Evolutionary conservation across 768 basidiomycete species (phyloP).

Genomic region (Sporobolomyces pararoseus): DNA sequence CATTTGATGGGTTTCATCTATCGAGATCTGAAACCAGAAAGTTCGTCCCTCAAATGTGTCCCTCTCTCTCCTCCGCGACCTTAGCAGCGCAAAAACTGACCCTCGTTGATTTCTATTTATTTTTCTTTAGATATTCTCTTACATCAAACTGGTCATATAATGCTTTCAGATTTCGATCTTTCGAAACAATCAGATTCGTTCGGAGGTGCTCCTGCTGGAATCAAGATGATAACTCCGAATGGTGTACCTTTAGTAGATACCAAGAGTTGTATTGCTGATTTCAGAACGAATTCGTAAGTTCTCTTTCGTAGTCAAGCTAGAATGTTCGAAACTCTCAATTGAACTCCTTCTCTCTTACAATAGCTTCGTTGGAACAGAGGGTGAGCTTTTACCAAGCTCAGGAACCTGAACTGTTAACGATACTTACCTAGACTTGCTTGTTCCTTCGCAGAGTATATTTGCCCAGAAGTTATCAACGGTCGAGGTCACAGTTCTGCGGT

Average conservation of each 20-base stretch:
- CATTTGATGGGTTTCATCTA: conserved; percentile 99
- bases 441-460: conserved; percentile 77
- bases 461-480: conserved; percentile 95
- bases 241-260: conserved; percentile 96
- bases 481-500: conserved; percentile 96
- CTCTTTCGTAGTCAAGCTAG: too few relatives aligned
- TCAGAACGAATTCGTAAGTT: conserved; percentile 73
- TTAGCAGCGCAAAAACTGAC: too few relatives aligned
- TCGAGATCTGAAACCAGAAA: conserved; percentile 98
- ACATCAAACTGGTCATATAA: conserved; percentile 97
- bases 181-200: conserved; percentile 89
- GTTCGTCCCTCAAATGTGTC: conserved; percentile 62
- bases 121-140: conserved; percentile 96
- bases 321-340: too few relatives aligned
- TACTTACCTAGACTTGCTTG: background rate
- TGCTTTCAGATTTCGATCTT: conserved; percentile 98
- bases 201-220: conserved; percentile 77
- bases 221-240: conserved; percentile 76
- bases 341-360: too few relatives aligned
- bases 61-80: too few relatives aligned
- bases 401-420: background rate
- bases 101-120: too few relatives aligned
- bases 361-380: conserved; percentile 93
- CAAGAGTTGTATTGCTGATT: conserved; percentile 92
- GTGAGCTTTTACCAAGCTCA: conserved; percentile 50